Evolutionary conservation across 352 stramenopile genomes (phyloP).

Genomic region (Thraustotheca clavata): DNA sequence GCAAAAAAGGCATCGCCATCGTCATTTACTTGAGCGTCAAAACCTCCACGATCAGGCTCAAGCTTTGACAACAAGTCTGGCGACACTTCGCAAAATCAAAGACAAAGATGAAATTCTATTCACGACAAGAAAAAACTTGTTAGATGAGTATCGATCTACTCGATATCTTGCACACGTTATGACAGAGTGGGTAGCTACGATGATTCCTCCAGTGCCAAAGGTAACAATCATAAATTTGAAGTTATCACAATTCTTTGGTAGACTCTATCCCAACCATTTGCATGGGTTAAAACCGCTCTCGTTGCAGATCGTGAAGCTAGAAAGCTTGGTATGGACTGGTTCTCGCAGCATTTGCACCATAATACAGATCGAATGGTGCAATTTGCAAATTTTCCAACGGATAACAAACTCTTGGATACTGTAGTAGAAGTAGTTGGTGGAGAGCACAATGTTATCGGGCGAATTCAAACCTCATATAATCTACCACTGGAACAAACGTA

Average conservation of each 20-base stretch:
- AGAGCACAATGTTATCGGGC: background rate
- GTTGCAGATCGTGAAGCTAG: background rate
- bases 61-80: background rate
- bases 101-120: background rate
- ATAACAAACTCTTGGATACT: background rate
- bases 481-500: background rate
- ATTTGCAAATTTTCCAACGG: background rate
- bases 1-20: background rate
- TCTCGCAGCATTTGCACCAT: background rate
- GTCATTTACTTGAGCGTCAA: background rate
- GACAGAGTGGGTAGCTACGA: background rate
- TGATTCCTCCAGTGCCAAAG: too few relatives aligned
- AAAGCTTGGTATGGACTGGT: conserved; percentile 7
- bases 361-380: conserved; percentile 13
- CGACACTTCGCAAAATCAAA: background rate
- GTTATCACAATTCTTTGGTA: too few relatives aligned
- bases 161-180: background rate
- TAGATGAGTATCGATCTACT: background rate
- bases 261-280: too few relatives aligned
- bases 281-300: background rate
- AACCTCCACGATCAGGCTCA: background rate
- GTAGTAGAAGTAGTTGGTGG: background rate
- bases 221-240: too few relatives aligned
- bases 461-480: background rate
- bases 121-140: background rate